Percentiles rank a stretch among this genome's conserved stretches.
These are phyloP conservation scores for Primulina huaijiensis DNA, from an alignment of 257 asterid genomes.

Conservation along the genomic window DNA sequence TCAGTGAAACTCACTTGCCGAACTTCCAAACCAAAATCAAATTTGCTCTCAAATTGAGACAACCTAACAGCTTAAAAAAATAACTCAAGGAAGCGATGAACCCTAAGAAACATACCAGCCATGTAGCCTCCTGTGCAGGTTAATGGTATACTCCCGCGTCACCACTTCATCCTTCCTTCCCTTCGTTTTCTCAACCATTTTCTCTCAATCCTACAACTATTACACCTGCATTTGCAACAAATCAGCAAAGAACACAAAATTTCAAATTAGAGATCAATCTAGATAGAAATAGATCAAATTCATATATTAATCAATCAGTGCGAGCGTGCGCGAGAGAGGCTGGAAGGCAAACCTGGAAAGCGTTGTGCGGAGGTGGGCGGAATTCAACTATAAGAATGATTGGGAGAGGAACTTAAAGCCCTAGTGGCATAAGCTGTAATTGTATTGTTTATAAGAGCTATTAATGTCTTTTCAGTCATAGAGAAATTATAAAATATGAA, in stretches of 20 bases:
- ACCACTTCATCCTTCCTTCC: slow-evolving; percentile 58
- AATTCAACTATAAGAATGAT: background rate
- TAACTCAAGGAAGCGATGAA: background rate
- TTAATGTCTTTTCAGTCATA: background rate
- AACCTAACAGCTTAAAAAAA: background rate
- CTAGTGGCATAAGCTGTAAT: slow-evolving; percentile 20
- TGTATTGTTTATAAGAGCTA: background rate
- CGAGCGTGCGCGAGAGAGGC: background rate
- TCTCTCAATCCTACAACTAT: slow-evolving; percentile 9
- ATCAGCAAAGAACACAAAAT: background rate
- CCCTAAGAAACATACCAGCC: slow-evolving; percentile 37
- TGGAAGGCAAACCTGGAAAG: background rate
- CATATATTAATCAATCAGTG: background rate
- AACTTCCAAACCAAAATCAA: too few species aligned
- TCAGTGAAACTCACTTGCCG: background rate
- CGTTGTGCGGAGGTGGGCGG: background rate
- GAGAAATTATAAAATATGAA: too few species aligned
- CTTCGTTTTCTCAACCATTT: slow-evolving; percentile 42
- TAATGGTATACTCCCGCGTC: slow-evolving; percentile 49
- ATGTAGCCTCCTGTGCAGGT: slow-evolving; percentile 55
- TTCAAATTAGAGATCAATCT: background rate
- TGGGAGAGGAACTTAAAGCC: slow-evolving; percentile 19
- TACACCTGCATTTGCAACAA: slow-evolving; percentile 29
- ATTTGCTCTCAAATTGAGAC: background rate
- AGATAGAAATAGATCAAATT: background rate